Conservation (phyloP, 2,329 filamentous ascomycete genomes). For the Colletotrichum sp. region DNA sequence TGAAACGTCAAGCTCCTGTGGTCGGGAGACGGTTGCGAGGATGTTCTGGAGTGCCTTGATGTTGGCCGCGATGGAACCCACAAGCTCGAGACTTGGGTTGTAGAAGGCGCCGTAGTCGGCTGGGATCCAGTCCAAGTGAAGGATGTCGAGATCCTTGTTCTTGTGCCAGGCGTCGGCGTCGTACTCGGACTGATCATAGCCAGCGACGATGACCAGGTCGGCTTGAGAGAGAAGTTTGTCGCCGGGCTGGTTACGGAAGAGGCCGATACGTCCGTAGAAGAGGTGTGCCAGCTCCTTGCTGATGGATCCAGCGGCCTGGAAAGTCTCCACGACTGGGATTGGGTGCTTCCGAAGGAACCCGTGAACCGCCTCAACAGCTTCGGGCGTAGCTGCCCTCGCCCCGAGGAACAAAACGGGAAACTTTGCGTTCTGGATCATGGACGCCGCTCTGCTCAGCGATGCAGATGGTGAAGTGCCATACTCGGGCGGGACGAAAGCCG, state of each 20-base stretch:
- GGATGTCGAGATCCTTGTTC: conserved; percentile 26
- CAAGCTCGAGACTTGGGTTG: conserved; percentile 43
- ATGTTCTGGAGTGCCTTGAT: conserved; percentile 37
- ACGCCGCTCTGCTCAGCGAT: conserved; percentile 36
- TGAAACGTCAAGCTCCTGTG: conserved; percentile 39
- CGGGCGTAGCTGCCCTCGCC: conserved; percentile 42
- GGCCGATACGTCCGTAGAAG: conserved; percentile 51
- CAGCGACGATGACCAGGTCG: conserved; percentile 38
- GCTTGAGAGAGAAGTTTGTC: conserved; percentile 44
- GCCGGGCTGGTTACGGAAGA: conserved; percentile 54
- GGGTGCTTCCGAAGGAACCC: conserved; percentile 43
- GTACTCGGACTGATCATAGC: conserved; percentile 54
- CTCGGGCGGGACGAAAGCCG: conserved; percentile 43
- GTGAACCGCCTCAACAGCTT: conserved; percentile 45
- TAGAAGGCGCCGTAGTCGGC: conserved; percentile 47
- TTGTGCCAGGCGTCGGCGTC: conserved; percentile 51
- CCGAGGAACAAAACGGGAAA: conserved; percentile 51
- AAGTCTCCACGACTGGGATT: conserved; percentile 53
- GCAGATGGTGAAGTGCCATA: conserved; percentile 41
- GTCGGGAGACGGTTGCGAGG: conserved; percentile 34
- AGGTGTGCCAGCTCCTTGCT: conserved; percentile 45
- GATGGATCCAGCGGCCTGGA: conserved; percentile 53
- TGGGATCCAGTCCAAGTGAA: conserved; percentile 48
- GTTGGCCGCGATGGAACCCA: conserved; percentile 47
- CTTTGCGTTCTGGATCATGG: conserved; percentile 35